phyloP scores from a whole-genome alignment of 2,329 filamentous ascomycete genomes.

The Acephala macrosclerotiorum region DNA sequence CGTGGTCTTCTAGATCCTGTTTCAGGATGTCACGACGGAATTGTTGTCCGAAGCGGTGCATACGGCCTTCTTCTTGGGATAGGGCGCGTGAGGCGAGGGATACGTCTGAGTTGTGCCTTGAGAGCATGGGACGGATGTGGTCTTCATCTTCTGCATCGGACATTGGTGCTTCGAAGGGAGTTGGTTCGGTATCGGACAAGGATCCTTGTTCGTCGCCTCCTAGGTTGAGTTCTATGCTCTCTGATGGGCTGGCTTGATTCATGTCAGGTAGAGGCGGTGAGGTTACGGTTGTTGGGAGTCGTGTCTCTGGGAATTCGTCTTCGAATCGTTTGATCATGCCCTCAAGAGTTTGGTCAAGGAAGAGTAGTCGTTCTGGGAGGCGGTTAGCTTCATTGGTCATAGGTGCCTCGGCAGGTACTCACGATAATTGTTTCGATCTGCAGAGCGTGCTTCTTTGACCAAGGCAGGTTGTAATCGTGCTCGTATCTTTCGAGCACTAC shows the following conservation, averaged over 20 bases:
- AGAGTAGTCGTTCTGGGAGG: conserved; percentile 72
- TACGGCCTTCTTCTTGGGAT: conserved; percentile 72
- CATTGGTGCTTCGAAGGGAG: conserved; percentile 38
- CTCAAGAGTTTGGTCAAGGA: conserved; percentile 87
- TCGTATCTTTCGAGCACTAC: conserved; percentile 88
- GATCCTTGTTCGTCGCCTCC: conserved; percentile 24
- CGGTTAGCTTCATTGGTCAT: conserved; percentile 24
- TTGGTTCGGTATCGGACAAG: conserved; percentile 35
- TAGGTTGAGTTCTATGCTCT: conserved; percentile 42
- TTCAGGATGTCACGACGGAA: conserved; percentile 69
- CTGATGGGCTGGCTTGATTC: conserved; percentile 40
- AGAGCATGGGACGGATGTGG: conserved; percentile 50
- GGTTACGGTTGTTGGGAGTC: conserved; percentile 45
- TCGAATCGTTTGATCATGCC: conserved; percentile 96
- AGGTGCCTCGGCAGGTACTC: conserved; percentile 49
- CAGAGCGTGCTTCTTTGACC: conserved; percentile 73
- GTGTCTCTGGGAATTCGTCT: conserved; percentile 92
- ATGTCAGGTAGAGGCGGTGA: conserved; percentile 32
- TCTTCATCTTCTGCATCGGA: conserved; percentile 53
- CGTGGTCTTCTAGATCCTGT: conserved; percentile 36
- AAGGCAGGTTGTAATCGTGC: conserved; percentile 84
- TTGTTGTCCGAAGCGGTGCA: conserved; percentile 73
- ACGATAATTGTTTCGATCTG: conserved; percentile 81
- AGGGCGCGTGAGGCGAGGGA: conserved; percentile 70
- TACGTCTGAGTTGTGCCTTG: conserved; percentile 70